These are phyloP conservation scores for Ophiognomonia clavigignenti-juglandacearum DNA, from an alignment of 2,329 filamentous ascomycete species.

Conservation along the genomic window DNA sequence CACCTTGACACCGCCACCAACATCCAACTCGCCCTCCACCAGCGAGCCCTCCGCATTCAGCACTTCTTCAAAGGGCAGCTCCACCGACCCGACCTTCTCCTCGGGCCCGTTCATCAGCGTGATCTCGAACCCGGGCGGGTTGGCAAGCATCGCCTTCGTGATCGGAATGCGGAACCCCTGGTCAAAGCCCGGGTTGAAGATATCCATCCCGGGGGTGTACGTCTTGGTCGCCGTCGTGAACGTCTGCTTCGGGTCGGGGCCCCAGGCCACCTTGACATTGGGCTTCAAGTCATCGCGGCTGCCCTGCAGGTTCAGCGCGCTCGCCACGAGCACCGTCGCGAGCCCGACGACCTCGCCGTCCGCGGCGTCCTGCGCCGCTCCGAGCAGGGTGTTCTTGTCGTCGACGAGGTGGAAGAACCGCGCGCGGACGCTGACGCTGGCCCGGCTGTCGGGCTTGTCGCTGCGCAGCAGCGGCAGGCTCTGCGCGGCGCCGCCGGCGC, in stretches of 20 bases:
- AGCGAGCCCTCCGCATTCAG: slow-evolving; percentile 25
- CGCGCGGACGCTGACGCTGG: slow-evolving; percentile 31
- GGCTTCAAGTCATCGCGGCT: slow-evolving; percentile 38
- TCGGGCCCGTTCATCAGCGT: slow-evolving; percentile 29
- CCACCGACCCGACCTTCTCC: slow-evolving; percentile 27
- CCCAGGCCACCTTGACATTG: slow-evolving; percentile 39
- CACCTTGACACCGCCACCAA: slow-evolving; percentile 29
- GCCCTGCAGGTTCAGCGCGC: slow-evolving; percentile 36
- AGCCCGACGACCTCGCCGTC: slow-evolving; percentile 33
- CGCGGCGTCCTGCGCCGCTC: slow-evolving; percentile 19
- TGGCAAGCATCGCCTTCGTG: slow-evolving; percentile 23
- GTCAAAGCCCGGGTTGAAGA: slow-evolving; percentile 44
- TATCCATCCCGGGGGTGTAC: slow-evolving; percentile 39
- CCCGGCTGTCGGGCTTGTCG: slow-evolving; percentile 28
- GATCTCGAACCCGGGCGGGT: slow-evolving; percentile 27
- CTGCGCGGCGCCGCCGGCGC: slow-evolving; percentile 36
- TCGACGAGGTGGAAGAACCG: slow-evolving; percentile 37
- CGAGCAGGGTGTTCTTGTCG: slow-evolving; percentile 26
- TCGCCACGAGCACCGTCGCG: slow-evolving; percentile 37
- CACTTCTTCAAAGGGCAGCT: slow-evolving; percentile 31
- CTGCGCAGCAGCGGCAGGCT: slow-evolving; percentile 34
- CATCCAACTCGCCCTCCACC: slow-evolving; percentile 28
- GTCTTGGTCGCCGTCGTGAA: slow-evolving; percentile 37
- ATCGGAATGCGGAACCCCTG: slow-evolving; percentile 38
- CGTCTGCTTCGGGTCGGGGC: slow-evolving; percentile 23